Conservation (phyloP, 2,329 filamentous ascomycete species). For the Colletotrichum orchidophilum region DNA sequence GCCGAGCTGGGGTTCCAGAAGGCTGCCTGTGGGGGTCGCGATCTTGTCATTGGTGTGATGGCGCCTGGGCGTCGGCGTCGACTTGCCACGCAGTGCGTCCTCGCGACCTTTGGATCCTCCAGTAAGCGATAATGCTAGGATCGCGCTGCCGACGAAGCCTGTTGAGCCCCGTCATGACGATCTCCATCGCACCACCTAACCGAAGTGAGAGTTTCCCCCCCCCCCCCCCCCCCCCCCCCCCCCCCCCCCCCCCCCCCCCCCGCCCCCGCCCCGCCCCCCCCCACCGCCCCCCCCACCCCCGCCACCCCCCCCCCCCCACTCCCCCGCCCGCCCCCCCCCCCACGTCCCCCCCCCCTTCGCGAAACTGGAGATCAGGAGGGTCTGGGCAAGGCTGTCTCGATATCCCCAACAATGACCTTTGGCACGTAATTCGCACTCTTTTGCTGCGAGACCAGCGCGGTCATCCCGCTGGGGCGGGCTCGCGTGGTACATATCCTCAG, state of each 20-base stretch:
- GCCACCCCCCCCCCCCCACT: too few species aligned
- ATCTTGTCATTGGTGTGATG: constrained; percentile 4
- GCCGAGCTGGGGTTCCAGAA: constrained; percentile 19
- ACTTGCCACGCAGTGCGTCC: constrained; percentile 32
- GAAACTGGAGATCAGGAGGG: neutral
- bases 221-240: too few species aligned
- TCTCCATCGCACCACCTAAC: constrained; percentile 12
- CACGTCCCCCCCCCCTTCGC: too few species aligned
- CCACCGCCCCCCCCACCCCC: too few species aligned
- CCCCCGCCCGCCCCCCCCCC: too few species aligned
- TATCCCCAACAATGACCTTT: constrained; percentile 48
- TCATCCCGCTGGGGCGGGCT: constrained; percentile 48
- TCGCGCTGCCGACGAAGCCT: constrained; percentile 33
- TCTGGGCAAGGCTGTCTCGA: constrained; percentile 42
- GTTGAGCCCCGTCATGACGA: constrained; percentile 33
- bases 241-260: too few species aligned
- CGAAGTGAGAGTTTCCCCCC: too few species aligned
- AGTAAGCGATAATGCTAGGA: constrained; percentile 32
- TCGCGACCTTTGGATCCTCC: constrained; percentile 7
- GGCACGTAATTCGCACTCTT: constrained; percentile 6
- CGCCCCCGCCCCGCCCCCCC: too few species aligned
- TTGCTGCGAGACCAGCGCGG: constrained; percentile 36
- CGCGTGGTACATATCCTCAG: constrained; percentile 45
- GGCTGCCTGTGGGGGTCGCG: constrained; percentile 16
- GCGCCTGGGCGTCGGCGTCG: constrained; percentile 9